phyloP scores from a whole-genome alignment of 345 rosid species.

The rapeseed (Brassica napus) region Da-Ae NC_063435.1:6806501-6807000 shows the following conservation, averaged over 20 bases:
- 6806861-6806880: slow-evolving; percentile 91
- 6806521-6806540: slow-evolving; percentile 70
- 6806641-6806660: neutral
- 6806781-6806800: slow-evolving; percentile 75
- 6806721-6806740: slow-evolving; percentile 86
- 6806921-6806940: slow-evolving; percentile 76
- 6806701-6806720: slow-evolving; percentile 75
- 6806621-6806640: neutral
- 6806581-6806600: neutral
- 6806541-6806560: slow-evolving; percentile 93
- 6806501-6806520: slow-evolving; percentile 69
- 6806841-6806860: slow-evolving; percentile 89
- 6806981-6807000: slow-evolving; percentile 50
- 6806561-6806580: slow-evolving; percentile 85
- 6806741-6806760: slow-evolving; percentile 77
- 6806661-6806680: slow-evolving; percentile 66
- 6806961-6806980: slow-evolving; percentile 55
- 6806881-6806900: slow-evolving; percentile 83
- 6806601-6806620: neutral
- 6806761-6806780: slow-evolving; percentile 69
- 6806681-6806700: slow-evolving; percentile 87
- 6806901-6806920: slow-evolving; percentile 70
- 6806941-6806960: slow-evolving; percentile 77
- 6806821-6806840: slow-evolving; percentile 93
- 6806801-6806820: slow-evolving; percentile 62